Base-by-base conservation (phyloP, 2,329 filamentous ascomycete species). In the Orbilia ellipsospora region DNA sequence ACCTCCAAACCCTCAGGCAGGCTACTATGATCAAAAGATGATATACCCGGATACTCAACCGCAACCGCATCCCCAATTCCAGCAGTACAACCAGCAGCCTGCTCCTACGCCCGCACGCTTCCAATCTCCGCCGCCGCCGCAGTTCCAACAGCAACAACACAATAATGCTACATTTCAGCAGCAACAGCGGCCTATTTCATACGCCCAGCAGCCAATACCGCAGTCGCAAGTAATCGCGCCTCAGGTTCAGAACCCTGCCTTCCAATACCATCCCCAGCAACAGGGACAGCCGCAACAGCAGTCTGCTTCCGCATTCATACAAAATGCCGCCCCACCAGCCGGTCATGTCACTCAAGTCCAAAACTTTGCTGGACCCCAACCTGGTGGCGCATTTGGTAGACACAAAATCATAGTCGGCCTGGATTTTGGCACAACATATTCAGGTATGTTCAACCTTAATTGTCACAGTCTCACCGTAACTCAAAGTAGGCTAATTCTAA, bases 351-450 rank as follows among this genome's bases (percentile, higher is more conserved):
- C 36, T 10, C 72, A 75, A 44, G 45, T 69, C 54, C 72, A 75
- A 48, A 69, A 69, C 36, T 75, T 75, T 40, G 72, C 64, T 4
- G 72, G 72, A 7, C 72, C 72, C 10, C 20, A 54, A 36, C 72
- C 72, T 7, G 72, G 52, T n/a, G 60, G 26, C 12, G 59, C 61
- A 18, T 54, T 31, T 10, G 72, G 72, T 23, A 63, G 64, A 45
- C 72, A 75, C 57, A 75, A 75, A 56, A 75, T 75, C 36, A 61
- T 75, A 13, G 59, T 72, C 28, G 73, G 66, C 23, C 40, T 77
- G 13, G 69, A 73, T 55, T 73, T 66, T 36, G 69, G 69, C 40
- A 73, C 69, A 5, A 73, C 69, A 6, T 73, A 66, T 20, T 66
- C 69, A 16, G 68, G 68, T 73, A 48, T n/a, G 61, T 7, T 16